Conservation (phyloP, 805 yeast genomes). For the Candida qinlingensis region DNA sequence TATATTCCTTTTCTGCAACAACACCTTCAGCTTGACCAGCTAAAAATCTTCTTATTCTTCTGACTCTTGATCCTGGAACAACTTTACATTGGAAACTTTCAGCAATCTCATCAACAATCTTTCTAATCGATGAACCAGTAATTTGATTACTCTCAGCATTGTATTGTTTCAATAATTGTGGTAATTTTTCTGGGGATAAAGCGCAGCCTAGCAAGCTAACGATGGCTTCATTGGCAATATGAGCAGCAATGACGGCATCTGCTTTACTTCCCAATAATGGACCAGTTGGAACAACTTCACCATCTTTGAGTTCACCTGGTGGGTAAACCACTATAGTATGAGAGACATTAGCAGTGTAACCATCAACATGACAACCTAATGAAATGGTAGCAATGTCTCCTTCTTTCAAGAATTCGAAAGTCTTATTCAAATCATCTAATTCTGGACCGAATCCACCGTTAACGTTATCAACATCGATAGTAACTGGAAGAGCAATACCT, state of each 20-base stretch:
- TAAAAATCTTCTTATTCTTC: conserved; percentile 87
- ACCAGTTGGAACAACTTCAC: conserved; percentile 49
- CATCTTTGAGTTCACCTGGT: conserved; percentile 39
- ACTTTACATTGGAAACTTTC: conserved; percentile 74
- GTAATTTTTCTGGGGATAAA: conserved; percentile 70
- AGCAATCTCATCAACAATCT: conserved; percentile 84
- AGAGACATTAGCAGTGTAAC: conserved; percentile 81
- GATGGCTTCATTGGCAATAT: conserved; percentile 86
- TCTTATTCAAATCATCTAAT: conserved; percentile 48
- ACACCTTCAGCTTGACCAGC: conserved; percentile 94
- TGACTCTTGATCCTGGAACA: conserved; percentile 88
- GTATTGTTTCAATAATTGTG: conserved; percentile 38
- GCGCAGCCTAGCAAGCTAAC: conserved; percentile 68
- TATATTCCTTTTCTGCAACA: conserved; percentile 86
- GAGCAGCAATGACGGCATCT: conserved; percentile 85
- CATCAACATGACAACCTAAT: conserved; percentile 91
- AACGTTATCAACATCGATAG: conserved; percentile 78
- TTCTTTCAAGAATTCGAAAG: conserved; percentile 40
- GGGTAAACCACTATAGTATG: conserved; percentile 87
- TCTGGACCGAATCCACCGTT: conserved; percentile 84
- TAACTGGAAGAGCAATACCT: conserved; percentile 91
- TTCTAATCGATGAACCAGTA: conserved; percentile 66
- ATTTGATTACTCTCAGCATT: conserved; percentile 34
- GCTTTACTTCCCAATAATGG: conserved; percentile 84
- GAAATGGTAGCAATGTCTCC: conserved; percentile 87